A percentile compares a stretch with the other conserved stretches of the same genome.
phyloP scores from a whole-genome alignment of 2,329 filamentous ascomycete species.

The Huntiella omanensis region DNA sequence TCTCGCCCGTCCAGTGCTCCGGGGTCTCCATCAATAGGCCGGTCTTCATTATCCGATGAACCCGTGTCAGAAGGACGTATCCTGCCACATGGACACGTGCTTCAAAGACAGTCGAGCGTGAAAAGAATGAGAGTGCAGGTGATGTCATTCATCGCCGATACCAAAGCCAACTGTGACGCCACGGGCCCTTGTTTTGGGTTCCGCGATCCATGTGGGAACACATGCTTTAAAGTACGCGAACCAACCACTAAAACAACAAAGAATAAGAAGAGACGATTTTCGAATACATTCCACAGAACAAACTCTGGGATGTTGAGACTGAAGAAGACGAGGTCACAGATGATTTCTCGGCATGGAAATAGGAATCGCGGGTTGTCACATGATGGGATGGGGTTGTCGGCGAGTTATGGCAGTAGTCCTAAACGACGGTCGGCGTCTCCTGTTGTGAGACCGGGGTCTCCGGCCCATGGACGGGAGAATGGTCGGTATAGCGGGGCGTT shows the following conservation, averaged over 20 bases:
- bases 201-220: conserved; percentile 45
- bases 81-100: neutral
- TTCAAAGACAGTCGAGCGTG: conserved; percentile 18
- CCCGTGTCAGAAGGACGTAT: no score
- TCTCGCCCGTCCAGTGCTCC: neutral
- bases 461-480: neutral
- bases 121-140: conserved; percentile 34
- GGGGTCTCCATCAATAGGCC: neutral
- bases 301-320: neutral
- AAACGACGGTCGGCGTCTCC: neutral
- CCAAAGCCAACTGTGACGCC: conserved; percentile 43
- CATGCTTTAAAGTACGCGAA: conserved; percentile 38
- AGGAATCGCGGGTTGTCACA: neutral
- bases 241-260: neutral
- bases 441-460: neutral
- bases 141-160: conserved; percentile 46
- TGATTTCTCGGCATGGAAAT: neutral
- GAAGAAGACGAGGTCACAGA: neutral
- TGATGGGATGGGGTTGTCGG: neutral
- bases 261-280: neutral
- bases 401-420: neutral
- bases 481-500: neutral
- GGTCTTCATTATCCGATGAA: neutral
- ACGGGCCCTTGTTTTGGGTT: conserved; percentile 44
- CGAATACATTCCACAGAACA: neutral